Evolutionary conservation across 345 rosid species (phyloP).

Genomic region (Lepidium sativum): DNA sequence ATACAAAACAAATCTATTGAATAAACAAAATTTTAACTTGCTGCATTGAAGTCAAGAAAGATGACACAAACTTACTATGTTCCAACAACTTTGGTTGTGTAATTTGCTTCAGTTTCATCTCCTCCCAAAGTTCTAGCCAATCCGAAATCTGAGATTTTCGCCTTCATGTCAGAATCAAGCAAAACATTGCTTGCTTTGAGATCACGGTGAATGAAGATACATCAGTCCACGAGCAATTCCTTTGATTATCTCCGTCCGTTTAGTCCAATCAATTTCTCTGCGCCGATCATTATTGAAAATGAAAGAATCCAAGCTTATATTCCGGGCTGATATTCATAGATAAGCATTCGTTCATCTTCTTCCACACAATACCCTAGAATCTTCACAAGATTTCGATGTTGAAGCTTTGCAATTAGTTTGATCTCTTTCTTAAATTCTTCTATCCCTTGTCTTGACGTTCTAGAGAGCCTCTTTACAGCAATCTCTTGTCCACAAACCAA

Average conservation of each 20-base stretch:
- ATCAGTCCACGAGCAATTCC: conserved; percentile 32
- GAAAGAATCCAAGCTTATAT: conserved; percentile 38
- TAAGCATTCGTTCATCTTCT: conserved; percentile 40
- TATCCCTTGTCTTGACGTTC: conserved; percentile 43
- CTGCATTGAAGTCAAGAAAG: background rate
- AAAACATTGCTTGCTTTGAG: conserved; percentile 33
- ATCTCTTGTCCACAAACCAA: conserved; percentile 30
- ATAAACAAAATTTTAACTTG: background rate
- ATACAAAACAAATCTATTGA: background rate
- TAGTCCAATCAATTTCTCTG: conserved; percentile 25
- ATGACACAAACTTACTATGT: conserved; percentile 23
- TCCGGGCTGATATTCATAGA: conserved; percentile 43
- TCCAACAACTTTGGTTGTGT: conserved; percentile 29
- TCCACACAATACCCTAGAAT: conserved; percentile 43
- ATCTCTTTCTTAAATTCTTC: conserved; percentile 51
- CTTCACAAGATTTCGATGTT: conserved; percentile 44
- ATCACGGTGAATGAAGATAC: conserved; percentile 32
- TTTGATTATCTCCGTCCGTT: conserved; percentile 22
- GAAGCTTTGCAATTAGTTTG: conserved; percentile 42
- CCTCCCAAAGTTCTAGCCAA: conserved; percentile 30
- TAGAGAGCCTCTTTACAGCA: conserved; percentile 46
- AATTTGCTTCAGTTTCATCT: conserved; percentile 24
- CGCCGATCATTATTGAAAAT: conserved; percentile 16
- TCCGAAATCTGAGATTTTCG: conserved; percentile 33
- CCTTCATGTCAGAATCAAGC: conserved; percentile 25